Conservation (phyloP, 768 basidiomycete genomes). For the Boletus vermiculosoides region DNA sequence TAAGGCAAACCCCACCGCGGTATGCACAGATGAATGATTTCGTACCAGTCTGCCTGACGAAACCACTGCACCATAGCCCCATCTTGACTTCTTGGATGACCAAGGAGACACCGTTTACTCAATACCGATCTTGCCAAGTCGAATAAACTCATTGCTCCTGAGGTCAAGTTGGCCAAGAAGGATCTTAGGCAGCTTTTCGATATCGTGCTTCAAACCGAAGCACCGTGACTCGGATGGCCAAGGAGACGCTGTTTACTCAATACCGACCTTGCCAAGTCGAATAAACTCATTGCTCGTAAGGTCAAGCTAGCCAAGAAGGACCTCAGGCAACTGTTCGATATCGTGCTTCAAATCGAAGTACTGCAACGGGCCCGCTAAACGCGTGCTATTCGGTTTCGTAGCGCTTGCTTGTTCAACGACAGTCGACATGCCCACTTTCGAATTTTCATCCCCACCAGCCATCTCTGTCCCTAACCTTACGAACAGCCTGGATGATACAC, state of each 20-base stretch:
- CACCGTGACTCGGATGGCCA: no score
- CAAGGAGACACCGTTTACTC: not conserved
- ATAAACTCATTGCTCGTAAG: not conserved
- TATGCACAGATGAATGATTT: not conserved
- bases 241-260: not conserved
- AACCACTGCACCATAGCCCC: not conserved
- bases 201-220: not conserved
- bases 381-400: not conserved
- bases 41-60: not conserved
- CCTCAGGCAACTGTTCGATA: not conserved
- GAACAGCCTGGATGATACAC: not conserved
- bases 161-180: not conserved
- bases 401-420: not conserved
- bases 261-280: not conserved
- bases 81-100: not conserved
- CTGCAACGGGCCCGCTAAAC: not conserved
- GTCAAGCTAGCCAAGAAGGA: not conserved
- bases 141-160: not conserved
- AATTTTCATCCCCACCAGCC: not conserved
- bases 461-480: not conserved
- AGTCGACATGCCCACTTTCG: not conserved
- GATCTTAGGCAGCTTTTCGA: not conserved
- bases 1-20: not conserved
- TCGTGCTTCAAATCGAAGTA: not conserved
- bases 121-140: not conserved